Percentiles rank a stretch among this genome's conserved stretches.
Evolutionary conservation across 176 grass and related monocot species (phyloP).

Genomic region (Aegilops speltoides): DNA sequence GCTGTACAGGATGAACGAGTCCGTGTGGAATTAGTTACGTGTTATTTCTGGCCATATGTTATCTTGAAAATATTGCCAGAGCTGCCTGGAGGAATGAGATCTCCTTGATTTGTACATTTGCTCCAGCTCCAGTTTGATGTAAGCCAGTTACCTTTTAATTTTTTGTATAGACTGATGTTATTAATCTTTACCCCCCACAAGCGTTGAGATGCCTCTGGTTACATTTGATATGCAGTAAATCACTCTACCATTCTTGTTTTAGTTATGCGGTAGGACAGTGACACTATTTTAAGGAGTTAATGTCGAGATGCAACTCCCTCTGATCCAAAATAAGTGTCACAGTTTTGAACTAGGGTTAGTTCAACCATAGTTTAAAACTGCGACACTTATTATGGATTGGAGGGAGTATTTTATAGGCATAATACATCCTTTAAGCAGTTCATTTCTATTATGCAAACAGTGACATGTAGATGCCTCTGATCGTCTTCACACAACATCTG

Average conservation of each 20-base stretch:
- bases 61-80: conserved; percentile 42
- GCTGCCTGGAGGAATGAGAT: conserved; percentile 44
- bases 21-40: conserved; percentile 39
- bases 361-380: no score
- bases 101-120: conserved; percentile 42
- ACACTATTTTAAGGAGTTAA: neutral
- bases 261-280: neutral
- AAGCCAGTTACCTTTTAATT: conserved; percentile 36
- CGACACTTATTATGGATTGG: no score
- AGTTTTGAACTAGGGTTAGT: no score
- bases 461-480: neutral
- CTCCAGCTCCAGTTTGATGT: conserved; percentile 54
- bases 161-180: conserved; percentile 50
- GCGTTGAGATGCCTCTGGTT: conserved; percentile 13
- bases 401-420: neutral
- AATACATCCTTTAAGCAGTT: conserved; percentile 11
- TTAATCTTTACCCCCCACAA: conserved; percentile 1
- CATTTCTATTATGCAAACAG: conserved; percentile 13
- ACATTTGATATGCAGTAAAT: conserved; percentile 18
- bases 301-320: neutral
- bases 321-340: no score
- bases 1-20: conserved; percentile 48
- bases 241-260: neutral
- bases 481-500: neutral
- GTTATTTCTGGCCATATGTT: conserved; percentile 24